These are phyloP conservation scores for Aschersonia sp. DNA, from an alignment of 2,329 filamentous ascomycete species.

Conservation along the genomic window DNA sequence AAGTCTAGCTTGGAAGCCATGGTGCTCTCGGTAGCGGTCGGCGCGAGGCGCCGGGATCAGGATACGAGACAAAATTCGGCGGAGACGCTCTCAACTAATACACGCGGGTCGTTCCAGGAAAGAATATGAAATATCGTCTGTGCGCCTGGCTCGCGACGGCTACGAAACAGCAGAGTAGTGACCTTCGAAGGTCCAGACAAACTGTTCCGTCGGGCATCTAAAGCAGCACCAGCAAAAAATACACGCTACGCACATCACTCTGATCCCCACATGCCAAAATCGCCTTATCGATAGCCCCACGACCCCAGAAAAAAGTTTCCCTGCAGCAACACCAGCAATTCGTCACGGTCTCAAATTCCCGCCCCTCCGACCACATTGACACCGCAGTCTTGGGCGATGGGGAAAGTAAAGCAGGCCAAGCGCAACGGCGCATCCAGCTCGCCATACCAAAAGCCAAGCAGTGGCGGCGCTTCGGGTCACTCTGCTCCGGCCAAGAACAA, in stretches of 20 bases:
- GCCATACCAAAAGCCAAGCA: constrained; percentile 25
- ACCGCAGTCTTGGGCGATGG: constrained; percentile 23
- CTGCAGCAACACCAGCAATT: background rate
- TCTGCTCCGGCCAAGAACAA: constrained; percentile 43
- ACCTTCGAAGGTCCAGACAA: too few species aligned
- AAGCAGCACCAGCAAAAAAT: too few species aligned
- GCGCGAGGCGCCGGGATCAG: too few species aligned
- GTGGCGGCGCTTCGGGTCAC: constrained; percentile 6
- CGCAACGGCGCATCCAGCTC: constrained; percentile 30
- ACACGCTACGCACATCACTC: too few species aligned
- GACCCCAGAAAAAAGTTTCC: background rate
- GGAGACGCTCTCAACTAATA: too few species aligned
- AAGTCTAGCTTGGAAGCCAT: constrained; percentile 61
- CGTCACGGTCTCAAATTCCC: background rate
- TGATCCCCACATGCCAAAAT: background rate
- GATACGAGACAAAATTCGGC: too few species aligned
- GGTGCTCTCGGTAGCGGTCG: constrained; percentile 1
- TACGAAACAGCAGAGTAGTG: too few species aligned
- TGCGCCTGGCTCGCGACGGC: too few species aligned
- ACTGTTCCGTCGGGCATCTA: too few species aligned
- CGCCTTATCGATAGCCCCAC: background rate
- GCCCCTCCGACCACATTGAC: background rate
- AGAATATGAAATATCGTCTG: too few species aligned
- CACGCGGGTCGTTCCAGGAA: too few species aligned
- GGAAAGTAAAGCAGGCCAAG: constrained; percentile 37